These are phyloP conservation scores for Phaeosphaeriaceae sp. DNA, from an alignment of 2,329 filamentous ascomycete species.

Conservation along the genomic window DNA sequence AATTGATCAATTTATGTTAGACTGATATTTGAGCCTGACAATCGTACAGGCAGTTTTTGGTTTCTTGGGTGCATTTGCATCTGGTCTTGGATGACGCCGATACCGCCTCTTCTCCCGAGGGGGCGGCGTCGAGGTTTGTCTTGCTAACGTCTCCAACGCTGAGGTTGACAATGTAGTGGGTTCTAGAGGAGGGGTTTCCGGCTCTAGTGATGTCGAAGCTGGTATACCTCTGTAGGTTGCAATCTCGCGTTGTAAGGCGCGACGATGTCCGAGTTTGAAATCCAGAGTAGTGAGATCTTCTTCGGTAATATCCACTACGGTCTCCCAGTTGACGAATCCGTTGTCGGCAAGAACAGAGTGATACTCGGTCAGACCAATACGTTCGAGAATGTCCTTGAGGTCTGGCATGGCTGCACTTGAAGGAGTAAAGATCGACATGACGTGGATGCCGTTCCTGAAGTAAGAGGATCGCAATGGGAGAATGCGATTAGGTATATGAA, in stretches of 20 bases:
- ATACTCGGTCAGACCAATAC: constrained; percentile 41
- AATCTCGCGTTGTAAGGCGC: constrained; percentile 49
- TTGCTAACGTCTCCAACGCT: constrained; percentile 34
- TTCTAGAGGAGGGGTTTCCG: constrained; percentile 24
- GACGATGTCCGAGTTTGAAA: constrained; percentile 51
- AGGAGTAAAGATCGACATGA: constrained; percentile 37
- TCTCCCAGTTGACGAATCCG: constrained; percentile 48
- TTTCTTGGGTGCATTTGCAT: constrained; percentile 48
- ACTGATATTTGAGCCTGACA: neutral
- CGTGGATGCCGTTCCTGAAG: constrained; percentile 24
- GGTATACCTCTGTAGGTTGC: constrained; percentile 45
- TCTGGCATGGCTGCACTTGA: constrained; percentile 24
- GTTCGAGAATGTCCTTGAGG: constrained; percentile 38
- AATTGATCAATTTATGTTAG: constrained; percentile 13
- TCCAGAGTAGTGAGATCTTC: constrained; percentile 45
- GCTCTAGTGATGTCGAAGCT: constrained; percentile 32
- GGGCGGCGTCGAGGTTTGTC: constrained; percentile 30
- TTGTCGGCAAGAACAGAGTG: constrained; percentile 38
- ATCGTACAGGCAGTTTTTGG: constrained; percentile 50
- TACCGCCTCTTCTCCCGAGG: constrained; percentile 47
- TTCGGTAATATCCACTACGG: constrained; percentile 50
- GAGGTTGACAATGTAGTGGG: constrained; percentile 36
- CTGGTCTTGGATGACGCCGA: constrained; percentile 46
- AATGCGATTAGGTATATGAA: constrained; percentile 26
- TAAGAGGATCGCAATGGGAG: constrained; percentile 19